Percentiles rank a stretch among this genome's conserved stretches.
Evolutionary conservation across 495 filamentous ascomycete genomes (phyloP).

Genomic region (Aspergillus panamensis): DNA sequence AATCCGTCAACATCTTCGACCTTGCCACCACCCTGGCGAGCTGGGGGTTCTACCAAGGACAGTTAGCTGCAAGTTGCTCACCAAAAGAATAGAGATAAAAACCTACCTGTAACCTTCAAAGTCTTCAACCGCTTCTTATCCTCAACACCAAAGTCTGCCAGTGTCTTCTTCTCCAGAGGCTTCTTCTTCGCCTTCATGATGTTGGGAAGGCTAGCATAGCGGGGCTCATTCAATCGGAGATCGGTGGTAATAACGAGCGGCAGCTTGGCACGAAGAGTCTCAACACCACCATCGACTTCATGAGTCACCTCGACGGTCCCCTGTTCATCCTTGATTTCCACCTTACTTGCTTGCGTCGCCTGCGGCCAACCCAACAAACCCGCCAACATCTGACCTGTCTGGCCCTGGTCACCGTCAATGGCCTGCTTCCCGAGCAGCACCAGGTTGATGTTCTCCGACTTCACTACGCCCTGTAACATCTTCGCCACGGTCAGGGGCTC

Average conservation of each 20-base stretch:
- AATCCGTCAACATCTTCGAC: conserved; percentile 95
- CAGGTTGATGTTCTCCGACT: conserved; percentile 80
- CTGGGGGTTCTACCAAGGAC: conserved; percentile 64
- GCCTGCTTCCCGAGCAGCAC: conserved; percentile 95
- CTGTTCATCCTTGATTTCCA: conserved; percentile 60
- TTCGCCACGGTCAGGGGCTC: conserved; percentile 92
- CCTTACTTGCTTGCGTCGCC: conserved; percentile 85
- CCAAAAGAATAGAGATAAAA: not conserved
- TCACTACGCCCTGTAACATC: conserved; percentile 71
- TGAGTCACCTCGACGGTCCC: conserved; percentile 67
- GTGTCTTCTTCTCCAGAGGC: conserved; percentile 83
- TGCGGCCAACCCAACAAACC: conserved; percentile 89
- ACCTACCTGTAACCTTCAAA: conserved; percentile 74
- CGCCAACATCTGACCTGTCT: conserved; percentile 98
- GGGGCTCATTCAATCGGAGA: conserved; percentile 88
- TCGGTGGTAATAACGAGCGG: conserved; percentile 94
- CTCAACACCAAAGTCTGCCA: conserved; percentile 76
- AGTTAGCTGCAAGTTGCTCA: conserved; percentile 6
- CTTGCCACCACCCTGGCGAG: conserved; percentile 90
- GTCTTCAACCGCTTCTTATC: conserved; percentile 76
- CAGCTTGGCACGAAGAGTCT: conserved; percentile 79
- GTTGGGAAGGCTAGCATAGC: conserved; percentile 93
- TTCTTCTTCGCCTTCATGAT: conserved; percentile 99
- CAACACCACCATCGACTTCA: conserved; percentile 93
- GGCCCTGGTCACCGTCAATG: conserved; percentile 91